Percentiles rank a stretch among this genome's conserved stretches.
Conservation (phyloP, 164 flowering plant species). For the Hamamelis virginiana region DNA sequence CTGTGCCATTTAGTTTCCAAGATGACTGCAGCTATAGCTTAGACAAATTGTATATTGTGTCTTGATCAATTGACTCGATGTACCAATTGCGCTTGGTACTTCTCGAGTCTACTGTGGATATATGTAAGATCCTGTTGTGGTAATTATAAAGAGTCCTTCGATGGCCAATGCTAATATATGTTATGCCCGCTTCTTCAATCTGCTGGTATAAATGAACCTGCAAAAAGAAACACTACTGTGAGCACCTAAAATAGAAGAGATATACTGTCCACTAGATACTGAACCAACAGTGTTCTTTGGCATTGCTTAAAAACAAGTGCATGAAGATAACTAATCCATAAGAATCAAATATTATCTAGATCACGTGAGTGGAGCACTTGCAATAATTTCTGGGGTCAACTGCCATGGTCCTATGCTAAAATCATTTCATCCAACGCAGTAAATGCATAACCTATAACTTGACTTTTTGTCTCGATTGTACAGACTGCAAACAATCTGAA, state of each 20-base stretch:
- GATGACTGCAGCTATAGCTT: conserved; percentile 11
- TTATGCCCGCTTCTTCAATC: conserved; percentile 76
- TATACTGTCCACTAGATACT: not conserved
- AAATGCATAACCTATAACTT: no score
- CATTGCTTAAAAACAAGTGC: not conserved
- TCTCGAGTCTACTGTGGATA: conserved; percentile 45
- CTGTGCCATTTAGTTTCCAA: not conserved
- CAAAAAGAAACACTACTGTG: conserved; percentile 4
- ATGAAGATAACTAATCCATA: not conserved
- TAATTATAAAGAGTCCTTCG: conserved; percentile 58
- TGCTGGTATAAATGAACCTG: conserved; percentile 76
- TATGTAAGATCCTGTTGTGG: conserved; percentile 57
- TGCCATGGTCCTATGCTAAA: not conserved
- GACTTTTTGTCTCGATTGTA: not conserved
- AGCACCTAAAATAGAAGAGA: not conserved
- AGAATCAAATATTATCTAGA: not conserved
- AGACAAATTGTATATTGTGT: conserved; percentile 19
- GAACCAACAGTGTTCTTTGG: not conserved
- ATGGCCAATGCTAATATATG: conserved; percentile 85
- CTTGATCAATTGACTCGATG: conserved; percentile 41
- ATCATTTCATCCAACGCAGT: not conserved
- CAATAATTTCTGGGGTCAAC: not conserved
- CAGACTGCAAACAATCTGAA: not conserved
- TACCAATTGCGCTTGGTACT: conserved; percentile 50
- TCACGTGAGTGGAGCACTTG: not conserved